Conservation (phyloP, 2,329 filamentous ascomycete species). For the Ramichloridium luteum region DNA sequence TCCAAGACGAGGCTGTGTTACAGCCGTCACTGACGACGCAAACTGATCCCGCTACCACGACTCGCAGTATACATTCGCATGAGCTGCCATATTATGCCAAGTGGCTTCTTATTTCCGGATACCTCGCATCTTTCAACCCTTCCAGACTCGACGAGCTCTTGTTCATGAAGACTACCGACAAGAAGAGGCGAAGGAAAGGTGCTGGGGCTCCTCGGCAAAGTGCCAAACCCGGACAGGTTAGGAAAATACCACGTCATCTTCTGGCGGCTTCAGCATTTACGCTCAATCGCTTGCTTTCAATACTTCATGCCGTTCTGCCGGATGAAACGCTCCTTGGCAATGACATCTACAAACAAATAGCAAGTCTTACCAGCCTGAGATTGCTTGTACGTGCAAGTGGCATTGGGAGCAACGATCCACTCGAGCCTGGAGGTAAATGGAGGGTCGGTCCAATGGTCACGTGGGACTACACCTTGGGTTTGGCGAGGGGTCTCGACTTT, state of each 20-base stretch:
- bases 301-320: constrained; percentile 55
- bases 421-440: constrained; percentile 63
- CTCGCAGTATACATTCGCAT: constrained; percentile 22
- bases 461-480: constrained; percentile 60
- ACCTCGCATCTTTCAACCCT: constrained; percentile 71
- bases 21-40: constrained; percentile 47
- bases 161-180: constrained; percentile 59
- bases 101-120: constrained; percentile 62
- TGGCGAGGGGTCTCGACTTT: constrained; percentile 64
- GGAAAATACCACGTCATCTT: constrained; percentile 64
- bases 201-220: constrained; percentile 29
- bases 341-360: constrained; percentile 45
- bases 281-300: constrained; percentile 65
- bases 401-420: constrained; percentile 44
- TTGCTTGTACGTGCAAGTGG: constrained; percentile 54
- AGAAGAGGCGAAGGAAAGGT: constrained; percentile 37
- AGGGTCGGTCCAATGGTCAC: constrained; percentile 54
- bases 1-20: constrained; percentile 60
- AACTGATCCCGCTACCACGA: constrained; percentile 6
- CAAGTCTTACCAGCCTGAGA: constrained; percentile 59
- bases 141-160: constrained; percentile 59
- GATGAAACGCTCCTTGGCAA: constrained; percentile 32
- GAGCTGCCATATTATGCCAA: constrained; percentile 60
- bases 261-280: constrained; percentile 67
- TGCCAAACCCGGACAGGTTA: constrained; percentile 33